Evolutionary conservation across 2,329 filamentous ascomycete species (phyloP).

Genomic region (Fonsecaea erecta): DNA sequence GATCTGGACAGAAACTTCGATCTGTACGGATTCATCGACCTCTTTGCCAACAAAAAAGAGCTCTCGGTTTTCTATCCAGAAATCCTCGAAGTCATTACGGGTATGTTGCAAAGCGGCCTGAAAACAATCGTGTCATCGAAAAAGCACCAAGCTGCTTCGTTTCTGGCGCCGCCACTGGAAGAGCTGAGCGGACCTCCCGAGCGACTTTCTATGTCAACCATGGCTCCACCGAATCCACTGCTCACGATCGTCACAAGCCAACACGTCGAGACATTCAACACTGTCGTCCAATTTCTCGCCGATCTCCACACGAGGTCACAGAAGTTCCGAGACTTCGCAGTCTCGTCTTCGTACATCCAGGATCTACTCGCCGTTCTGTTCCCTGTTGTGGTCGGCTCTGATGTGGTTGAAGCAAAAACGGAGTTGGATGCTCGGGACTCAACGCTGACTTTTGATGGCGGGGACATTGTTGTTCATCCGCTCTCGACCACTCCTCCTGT

Average conservation of each 20-base stretch:
- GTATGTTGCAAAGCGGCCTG: slow-evolving; percentile 85
- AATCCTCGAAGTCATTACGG: slow-evolving; percentile 75
- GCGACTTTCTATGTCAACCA: slow-evolving; percentile 37
- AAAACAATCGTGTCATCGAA: slow-evolving; percentile 68
- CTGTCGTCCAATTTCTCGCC: slow-evolving; percentile 76
- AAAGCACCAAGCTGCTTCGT: slow-evolving; percentile 44
- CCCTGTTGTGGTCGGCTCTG: slow-evolving; percentile 83
- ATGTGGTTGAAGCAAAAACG: slow-evolving; percentile 78
- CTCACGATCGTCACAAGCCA: slow-evolving; percentile 49
- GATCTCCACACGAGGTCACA: slow-evolving; percentile 77
- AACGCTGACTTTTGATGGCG: slow-evolving; percentile 80
- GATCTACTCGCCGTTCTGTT: slow-evolving; percentile 80
- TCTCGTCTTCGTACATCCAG: slow-evolving; percentile 79
- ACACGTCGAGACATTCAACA: slow-evolving; percentile 71
- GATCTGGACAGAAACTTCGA: slow-evolving; percentile 76
- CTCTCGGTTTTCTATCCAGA: slow-evolving; percentile 75
- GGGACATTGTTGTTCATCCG: slow-evolving; percentile 81
- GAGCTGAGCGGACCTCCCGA: slow-evolving; percentile 48
- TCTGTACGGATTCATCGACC: slow-evolving; percentile 71
- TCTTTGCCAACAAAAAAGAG: slow-evolving; percentile 64
- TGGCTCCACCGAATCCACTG: slow-evolving; percentile 38
- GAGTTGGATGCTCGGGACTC: slow-evolving; percentile 86
- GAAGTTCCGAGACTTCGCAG: slow-evolving; percentile 80
- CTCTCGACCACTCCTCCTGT: slow-evolving; percentile 69
- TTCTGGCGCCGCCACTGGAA: slow-evolving; percentile 28